These are phyloP conservation scores for Colletotrichum spinosum DNA, from an alignment of 2,329 filamentous ascomycete species.

Conservation along the genomic window DNA sequence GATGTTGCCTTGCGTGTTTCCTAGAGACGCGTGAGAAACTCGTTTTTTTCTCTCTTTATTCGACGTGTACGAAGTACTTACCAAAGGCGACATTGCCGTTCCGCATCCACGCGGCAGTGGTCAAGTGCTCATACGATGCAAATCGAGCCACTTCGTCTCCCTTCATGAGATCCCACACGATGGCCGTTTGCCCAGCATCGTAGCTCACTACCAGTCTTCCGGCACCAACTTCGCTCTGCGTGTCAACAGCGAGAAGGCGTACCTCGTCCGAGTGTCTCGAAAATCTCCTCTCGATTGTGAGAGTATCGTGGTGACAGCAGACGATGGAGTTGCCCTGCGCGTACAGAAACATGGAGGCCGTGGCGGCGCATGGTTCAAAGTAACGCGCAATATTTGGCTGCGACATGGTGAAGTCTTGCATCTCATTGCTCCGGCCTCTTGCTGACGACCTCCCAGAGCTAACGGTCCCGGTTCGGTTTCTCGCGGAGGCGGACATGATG, in stretches of 20 bases:
- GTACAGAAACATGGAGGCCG: conserved; percentile 90
- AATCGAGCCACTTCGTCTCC: conserved; percentile 94
- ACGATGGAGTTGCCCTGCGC: conserved; percentile 85
- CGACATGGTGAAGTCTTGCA: conserved; percentile 67
- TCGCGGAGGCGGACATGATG: conserved; percentile 69
- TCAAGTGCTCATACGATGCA: conserved; percentile 87
- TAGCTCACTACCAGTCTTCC: conserved; percentile 93
- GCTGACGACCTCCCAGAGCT: conserved; percentile 66
- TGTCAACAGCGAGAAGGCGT: conserved; percentile 87
- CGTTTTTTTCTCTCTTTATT: conserved; percentile 41
- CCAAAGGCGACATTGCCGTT: conserved; percentile 98
- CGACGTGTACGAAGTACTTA: conserved; percentile 57
- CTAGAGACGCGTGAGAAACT: conserved; percentile 56
- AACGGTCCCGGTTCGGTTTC: conserved; percentile 70
- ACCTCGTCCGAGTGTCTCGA: conserved; percentile 86
- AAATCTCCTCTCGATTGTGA: conserved; percentile 90
- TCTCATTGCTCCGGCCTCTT: conserved; percentile 57
- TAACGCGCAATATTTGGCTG: conserved; percentile 62
- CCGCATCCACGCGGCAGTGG: conserved; percentile 92
- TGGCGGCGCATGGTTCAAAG: conserved; percentile 91
- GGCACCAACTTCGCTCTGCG: conserved; percentile 85
- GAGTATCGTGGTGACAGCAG: conserved; percentile 91
- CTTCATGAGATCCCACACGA: conserved; percentile 96
- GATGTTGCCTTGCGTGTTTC: conserved; percentile 91
- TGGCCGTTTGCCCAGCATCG: conserved; percentile 89